Base-by-base conservation (phyloP, 2,329 filamentous ascomycete genomes). In the Trichoderma harzianum region DNA sequence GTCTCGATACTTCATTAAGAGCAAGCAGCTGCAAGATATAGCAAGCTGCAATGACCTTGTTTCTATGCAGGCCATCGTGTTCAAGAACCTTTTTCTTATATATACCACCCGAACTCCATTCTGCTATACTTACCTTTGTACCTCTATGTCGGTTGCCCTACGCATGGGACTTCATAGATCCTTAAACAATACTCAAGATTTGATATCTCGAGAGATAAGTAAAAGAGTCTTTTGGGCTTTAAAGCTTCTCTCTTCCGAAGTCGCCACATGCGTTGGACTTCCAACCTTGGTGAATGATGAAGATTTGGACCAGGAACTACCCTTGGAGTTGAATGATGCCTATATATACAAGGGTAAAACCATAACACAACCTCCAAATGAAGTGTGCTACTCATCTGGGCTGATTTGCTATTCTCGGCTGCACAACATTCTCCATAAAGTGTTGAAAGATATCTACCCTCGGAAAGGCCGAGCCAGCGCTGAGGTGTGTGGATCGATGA, bases 91-190 rank as follows among this genome's bases (percentile, higher is more conserved):
- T 5, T 66, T 66, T 7, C 63, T 66, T 12, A 28, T 34, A 11
- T 55, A 66, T 12, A 66, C 63, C 7, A 55, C 63, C 3, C 63
- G 63, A 6, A 55, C 63, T 36, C 63, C 63, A 1, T 34, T 51
- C 3, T 66, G 63, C 28, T 66, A 66, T 11, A 66, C 63, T 18
- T 66, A 66, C 14, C 63, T 66, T 18, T 66, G 63, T 10, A 55
- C 63, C 10, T 66, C 63, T 12, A 66, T 66, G 63, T 66, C 63
- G 18, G 63, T 66, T 16, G 63, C 43, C 30, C 12, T 66, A 1
- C 63, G 63, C 12, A 66, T 66, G 63, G 63, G 63, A 14, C 63
- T 66, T 36, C 63, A 66, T 53, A 30, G 43, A 5, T 66, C 47
- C 7, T 32, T 66, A 1, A 14, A 66, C 30, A 55, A 28, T 30